Base-by-base conservation (phyloP, 1,139 yeast species). In the Lodderomyces beijingensis region DNA sequence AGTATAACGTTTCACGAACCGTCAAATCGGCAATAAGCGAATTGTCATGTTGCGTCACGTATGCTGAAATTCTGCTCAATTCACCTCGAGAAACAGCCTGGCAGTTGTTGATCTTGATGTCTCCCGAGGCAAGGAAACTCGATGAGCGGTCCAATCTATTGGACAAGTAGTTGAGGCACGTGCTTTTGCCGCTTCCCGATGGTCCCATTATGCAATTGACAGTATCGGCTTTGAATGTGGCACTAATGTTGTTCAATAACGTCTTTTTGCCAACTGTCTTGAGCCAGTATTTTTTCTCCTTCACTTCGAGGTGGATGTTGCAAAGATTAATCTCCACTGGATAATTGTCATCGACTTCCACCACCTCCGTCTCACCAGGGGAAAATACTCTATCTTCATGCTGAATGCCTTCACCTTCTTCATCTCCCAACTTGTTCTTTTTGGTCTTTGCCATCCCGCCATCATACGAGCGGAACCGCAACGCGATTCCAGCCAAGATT, bases 151-250 rank as follows among this genome's bases (percentile, higher is more conserved):
- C 67, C 58, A 80, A 53, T 38, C 94, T 63, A 15, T 80, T 77
- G 10, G 93, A 79, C 27, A 86, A 61, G 31, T 70, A 62, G 46
- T 82, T 85, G 36, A 86, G 58, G 19, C 85, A 55, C 0, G 94
- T 80, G 0, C 93, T 79, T 50, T 86, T 86, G 3, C 95, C 95
- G 5, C 88, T 78, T 0, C 95, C 95, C 1, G 93, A 83, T 0
- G 95, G 95, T 0, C 95, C 95, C 82, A 86, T 77, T 23, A 86
- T 83, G 0, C 84, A 91, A 55, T 85, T 86, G n/a, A 86, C 66
- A 29, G 75, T 65, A 4, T 82, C 55, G 2, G 84, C 75, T 25
- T 63, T 57, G 53, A 86, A 85, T 4, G 50, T 48, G 0, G 88
- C 87, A 39, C 66, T 59, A 5, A 85, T 59, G 14, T 70, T 59